Percentiles rank a stretch among this genome's conserved stretches.
phyloP scores from a whole-genome alignment of 305 asterid genomes.

The Rubia peregrina region DNA sequence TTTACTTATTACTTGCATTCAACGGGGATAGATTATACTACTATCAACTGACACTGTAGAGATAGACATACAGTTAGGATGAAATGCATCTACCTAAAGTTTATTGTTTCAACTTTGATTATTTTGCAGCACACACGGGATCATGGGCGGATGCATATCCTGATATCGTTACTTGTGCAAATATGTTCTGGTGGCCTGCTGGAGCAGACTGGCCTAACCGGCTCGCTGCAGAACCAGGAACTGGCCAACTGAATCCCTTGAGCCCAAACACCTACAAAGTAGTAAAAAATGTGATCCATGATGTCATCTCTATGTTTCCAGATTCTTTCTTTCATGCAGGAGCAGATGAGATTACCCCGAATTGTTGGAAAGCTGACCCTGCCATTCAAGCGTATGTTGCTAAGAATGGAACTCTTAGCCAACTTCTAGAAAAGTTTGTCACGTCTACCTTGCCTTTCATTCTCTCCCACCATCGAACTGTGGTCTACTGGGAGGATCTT shows the following conservation, averaged over 20 bases:
- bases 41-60: too few species aligned
- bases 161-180: slow-evolving; percentile 62
- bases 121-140: slow-evolving; percentile 75
- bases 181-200: slow-evolving; percentile 83
- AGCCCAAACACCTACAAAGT: slow-evolving; percentile 60
- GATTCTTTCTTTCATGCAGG: slow-evolving; percentile 73
- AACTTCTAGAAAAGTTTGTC: slow-evolving; percentile 52
- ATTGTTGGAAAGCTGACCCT: slow-evolving; percentile 74
- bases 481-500: slow-evolving; percentile 86
- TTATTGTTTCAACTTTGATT: slow-evolving; percentile 6
- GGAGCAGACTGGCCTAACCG: slow-evolving; percentile 25
- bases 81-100: too few species aligned
- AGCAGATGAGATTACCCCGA: slow-evolving; percentile 68
- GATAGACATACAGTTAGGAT: too few species aligned
- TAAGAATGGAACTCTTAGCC: slow-evolving; percentile 60
- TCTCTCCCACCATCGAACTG: slow-evolving; percentile 57
- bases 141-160: slow-evolving; percentile 90
- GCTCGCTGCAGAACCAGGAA: slow-evolving; percentile 83
- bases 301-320: slow-evolving; percentile 54
- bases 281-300: slow-evolving; percentile 49
- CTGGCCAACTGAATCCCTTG: slow-evolving; percentile 84
- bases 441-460: slow-evolving; percentile 64
- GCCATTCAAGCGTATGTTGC: slow-evolving; percentile 42
- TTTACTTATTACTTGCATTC: too few species aligned
- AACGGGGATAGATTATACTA: too few species aligned